These are phyloP conservation scores for Suillus occidentalis DNA, from an alignment of 768 basidiomycete genomes.

Conservation along the genomic window DNA sequence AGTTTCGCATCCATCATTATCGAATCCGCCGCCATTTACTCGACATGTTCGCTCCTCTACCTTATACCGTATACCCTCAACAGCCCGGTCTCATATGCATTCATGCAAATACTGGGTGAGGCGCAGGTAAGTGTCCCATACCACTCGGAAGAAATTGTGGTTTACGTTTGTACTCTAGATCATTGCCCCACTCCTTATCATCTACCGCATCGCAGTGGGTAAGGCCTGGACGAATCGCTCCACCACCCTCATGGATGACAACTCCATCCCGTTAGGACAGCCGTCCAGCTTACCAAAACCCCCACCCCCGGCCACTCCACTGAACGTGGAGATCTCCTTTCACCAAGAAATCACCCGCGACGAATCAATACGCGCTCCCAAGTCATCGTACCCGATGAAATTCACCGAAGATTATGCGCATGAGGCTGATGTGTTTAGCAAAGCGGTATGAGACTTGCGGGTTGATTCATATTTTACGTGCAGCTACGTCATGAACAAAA, in stretches of 20 bases:
- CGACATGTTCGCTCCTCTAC: conserved; percentile 33
- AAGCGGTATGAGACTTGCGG: background rate
- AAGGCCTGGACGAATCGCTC: conserved; percentile 38
- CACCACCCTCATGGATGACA: conserved; percentile 8
- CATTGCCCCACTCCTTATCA: conserved; percentile 48
- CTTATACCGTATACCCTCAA: conserved; percentile 26
- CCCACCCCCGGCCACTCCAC: background rate
- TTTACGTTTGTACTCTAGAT: conserved; percentile 30
- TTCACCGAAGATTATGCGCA: too few relatives aligned
- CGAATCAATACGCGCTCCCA: background rate
- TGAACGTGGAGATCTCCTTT: background rate
- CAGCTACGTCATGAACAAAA: background rate
- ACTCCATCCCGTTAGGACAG: conserved; percentile 15
- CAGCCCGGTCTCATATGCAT: conserved; percentile 27
- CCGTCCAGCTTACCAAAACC: background rate
- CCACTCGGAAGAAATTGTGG: background rate
- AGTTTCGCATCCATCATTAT: conserved; percentile 35
- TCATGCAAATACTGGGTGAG: conserved; percentile 32
- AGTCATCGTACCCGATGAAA: background rate
- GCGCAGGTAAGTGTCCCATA: conserved; percentile 22
- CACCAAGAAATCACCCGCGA: background rate
- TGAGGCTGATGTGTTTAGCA: background rate
- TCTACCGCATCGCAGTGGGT: conserved; percentile 47
- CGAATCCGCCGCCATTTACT: conserved; percentile 35
- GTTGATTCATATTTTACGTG: background rate